Conservation (phyloP, 805 yeast species). For the Nakazawaea wyomingensis region DNA sequence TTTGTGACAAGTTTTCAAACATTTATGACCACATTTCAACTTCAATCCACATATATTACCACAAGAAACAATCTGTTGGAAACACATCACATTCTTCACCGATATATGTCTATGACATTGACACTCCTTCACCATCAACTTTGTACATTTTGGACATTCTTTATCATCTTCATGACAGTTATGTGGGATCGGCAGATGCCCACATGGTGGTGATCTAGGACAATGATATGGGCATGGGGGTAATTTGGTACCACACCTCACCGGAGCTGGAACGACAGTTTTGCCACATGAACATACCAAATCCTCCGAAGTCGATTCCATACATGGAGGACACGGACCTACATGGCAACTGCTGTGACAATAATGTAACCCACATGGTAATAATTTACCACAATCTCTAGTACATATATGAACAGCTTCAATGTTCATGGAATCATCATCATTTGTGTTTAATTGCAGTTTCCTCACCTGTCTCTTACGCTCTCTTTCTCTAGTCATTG, state of each 20-base stretch:
- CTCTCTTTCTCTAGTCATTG: conserved; percentile 51
- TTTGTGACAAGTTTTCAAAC: conserved; percentile 51
- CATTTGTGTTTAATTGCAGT: conserved; percentile 29
- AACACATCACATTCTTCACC: conserved; percentile 64
- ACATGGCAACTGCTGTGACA: conserved; percentile 72
- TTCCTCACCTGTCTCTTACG: conserved; percentile 42
- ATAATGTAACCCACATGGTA: conserved; percentile 60
- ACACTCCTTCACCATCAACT: conserved; percentile 49
- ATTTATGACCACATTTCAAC: conserved; percentile 47
- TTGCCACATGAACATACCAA: conserved; percentile 75
- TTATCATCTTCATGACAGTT: conserved; percentile 64
- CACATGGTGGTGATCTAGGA: conserved; percentile 52
- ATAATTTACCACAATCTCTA: conserved; percentile 52
- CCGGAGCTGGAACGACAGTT: conserved; percentile 76
- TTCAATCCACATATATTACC: conserved; percentile 53
- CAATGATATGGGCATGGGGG: conserved; percentile 68
- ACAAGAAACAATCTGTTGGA: conserved; percentile 65
- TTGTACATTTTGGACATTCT: conserved; percentile 75
- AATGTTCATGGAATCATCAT: conserved; percentile 50
- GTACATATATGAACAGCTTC: conserved; percentile 77
- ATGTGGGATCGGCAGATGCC: conserved; percentile 67
- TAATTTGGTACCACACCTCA: conserved; percentile 71
- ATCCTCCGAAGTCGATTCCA: conserved; percentile 77
- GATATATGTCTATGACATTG: conserved; percentile 48
- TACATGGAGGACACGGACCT: conserved; percentile 76